A percentile compares a stretch with the other conserved stretches of the same genome.
Evolutionary conservation across 1,284 basidiomycete genomes (phyloP).

Genomic region (Inonotus hispidus): DNA sequence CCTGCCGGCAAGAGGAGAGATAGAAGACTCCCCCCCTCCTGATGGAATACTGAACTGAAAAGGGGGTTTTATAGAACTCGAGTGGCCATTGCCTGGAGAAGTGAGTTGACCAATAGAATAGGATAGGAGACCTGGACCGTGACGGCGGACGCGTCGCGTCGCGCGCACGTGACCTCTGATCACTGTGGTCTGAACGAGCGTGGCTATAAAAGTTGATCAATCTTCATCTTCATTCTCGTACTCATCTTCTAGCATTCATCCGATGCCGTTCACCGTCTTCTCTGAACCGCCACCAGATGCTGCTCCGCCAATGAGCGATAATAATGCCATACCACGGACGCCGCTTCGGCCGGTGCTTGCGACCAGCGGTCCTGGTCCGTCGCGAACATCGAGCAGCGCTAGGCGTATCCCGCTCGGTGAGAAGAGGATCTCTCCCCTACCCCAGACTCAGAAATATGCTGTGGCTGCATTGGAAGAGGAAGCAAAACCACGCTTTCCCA

Average conservation of each 20-base stretch:
- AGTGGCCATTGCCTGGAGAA: too few relatives aligned
- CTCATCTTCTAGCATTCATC: background rate
- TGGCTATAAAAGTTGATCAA: background rate
- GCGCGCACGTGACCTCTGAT: background rate
- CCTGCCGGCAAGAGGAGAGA: too few relatives aligned
- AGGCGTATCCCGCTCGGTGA: background rate
- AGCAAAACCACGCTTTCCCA: constrained; percentile 27
- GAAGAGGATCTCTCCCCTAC: background rate
- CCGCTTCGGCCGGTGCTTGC: background rate
- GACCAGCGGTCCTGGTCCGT: background rate
- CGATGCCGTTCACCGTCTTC: background rate
- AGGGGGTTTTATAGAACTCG: too few relatives aligned
- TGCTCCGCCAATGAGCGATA: background rate
- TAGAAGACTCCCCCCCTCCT: too few relatives aligned
- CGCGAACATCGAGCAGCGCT: background rate
- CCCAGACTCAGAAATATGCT: background rate
- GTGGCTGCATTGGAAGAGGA: background rate
- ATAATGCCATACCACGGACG: background rate
- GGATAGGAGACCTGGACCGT: too few relatives aligned
- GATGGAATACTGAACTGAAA: too few relatives aligned
- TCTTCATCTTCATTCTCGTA: background rate
- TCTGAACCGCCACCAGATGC: background rate
- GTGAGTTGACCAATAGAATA: too few relatives aligned
- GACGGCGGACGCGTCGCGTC: background rate
- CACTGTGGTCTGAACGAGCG: background rate